These are phyloP conservation scores for Violaceomyces palustris DNA, from an alignment of 1,284 basidiomycete species.

Conservation along the genomic window DNA sequence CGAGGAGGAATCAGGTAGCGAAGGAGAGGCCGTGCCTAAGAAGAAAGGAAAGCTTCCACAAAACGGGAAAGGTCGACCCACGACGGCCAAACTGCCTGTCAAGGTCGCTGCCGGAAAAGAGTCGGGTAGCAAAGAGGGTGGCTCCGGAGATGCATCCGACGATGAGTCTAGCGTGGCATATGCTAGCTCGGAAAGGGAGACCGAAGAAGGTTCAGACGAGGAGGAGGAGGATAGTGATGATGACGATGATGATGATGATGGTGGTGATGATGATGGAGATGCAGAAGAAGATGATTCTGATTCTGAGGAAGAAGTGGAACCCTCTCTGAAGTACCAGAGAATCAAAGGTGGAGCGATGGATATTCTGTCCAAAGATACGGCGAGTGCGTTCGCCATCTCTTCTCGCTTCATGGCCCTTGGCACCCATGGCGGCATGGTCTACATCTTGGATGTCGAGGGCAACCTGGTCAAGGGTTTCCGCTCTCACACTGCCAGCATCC, in stretches of 20 bases:
- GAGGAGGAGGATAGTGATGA: neutral
- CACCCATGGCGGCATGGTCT: constrained; percentile 85
- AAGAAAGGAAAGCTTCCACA: too few relatives aligned
- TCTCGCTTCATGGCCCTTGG: constrained; percentile 65
- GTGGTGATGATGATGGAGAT: constrained; percentile 14
- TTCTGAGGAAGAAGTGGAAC: constrained; percentile 32
- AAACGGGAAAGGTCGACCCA: too few relatives aligned
- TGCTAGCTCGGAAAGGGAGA: neutral
- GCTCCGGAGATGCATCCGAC: too few relatives aligned
- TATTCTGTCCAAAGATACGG: constrained; percentile 75
- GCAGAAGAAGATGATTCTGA: constrained; percentile 9
- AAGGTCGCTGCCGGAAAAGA: too few relatives aligned
- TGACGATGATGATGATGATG: constrained; percentile 8
- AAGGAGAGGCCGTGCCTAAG: too few relatives aligned
- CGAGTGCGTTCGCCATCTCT: constrained; percentile 60
- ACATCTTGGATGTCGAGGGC: constrained; percentile 74
- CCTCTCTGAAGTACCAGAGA: constrained; percentile 79
- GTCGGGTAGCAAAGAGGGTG: too few relatives aligned
- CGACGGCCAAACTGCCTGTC: too few relatives aligned
- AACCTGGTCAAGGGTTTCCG: constrained; percentile 83
- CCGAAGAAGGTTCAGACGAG: neutral
- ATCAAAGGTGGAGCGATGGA: constrained; percentile 70
- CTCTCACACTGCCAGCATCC: constrained; percentile 83
- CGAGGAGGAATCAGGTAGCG: neutral
- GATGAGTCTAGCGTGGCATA: too few relatives aligned